phyloP scores from a whole-genome alignment of 2,329 filamentous ascomycete species.

The Ophiostoma angusticollis region DNA sequence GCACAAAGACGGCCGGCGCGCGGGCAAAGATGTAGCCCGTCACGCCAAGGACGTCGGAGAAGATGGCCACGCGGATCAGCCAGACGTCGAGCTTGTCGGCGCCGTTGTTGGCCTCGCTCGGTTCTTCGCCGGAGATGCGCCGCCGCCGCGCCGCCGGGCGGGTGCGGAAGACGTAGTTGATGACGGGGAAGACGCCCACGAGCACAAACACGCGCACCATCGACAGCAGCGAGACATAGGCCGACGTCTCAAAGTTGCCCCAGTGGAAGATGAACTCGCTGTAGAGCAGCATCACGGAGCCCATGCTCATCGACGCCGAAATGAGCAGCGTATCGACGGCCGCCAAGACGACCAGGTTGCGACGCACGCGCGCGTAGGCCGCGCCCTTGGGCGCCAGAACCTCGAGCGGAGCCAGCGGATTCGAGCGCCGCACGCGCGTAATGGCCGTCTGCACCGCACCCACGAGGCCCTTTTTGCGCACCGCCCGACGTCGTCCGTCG shows the following conservation, averaged over 20 bases:
- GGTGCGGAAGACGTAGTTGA: slow-evolving; percentile 63
- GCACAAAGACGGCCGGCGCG: slow-evolving; percentile 50
- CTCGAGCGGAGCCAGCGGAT: slow-evolving; percentile 64
- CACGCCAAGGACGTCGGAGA: slow-evolving; percentile 66
- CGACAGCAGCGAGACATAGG: slow-evolving; percentile 72
- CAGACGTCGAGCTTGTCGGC: slow-evolving; percentile 67
- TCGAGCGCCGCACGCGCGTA: slow-evolving; percentile 33
- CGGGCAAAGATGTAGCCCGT: slow-evolving; percentile 59
- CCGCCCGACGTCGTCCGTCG: neutral
- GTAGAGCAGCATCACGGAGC: slow-evolving; percentile 76
- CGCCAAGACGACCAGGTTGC: slow-evolving; percentile 73
- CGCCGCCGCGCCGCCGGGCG: slow-evolving; percentile 33
- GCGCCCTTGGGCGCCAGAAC: slow-evolving; percentile 63
- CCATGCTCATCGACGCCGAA: slow-evolving; percentile 66
- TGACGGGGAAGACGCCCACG: slow-evolving; percentile 57
- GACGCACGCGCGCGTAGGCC: slow-evolving; percentile 49
- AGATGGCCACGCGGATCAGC: slow-evolving; percentile 60
- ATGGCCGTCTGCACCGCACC: slow-evolving; percentile 18
- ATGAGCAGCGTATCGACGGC: slow-evolving; percentile 72
- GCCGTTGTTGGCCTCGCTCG: slow-evolving; percentile 45
- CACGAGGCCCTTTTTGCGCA: slow-evolving; percentile 10
- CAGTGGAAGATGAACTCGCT: slow-evolving; percentile 68
- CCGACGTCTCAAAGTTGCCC: slow-evolving; percentile 66
- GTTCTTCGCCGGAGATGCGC: slow-evolving; percentile 25
- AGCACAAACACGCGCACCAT: slow-evolving; percentile 63